Evolutionary conservation across 306 rosid genomes (phyloP), one percentile per base, ranked within the genome.

Genomic region (Quercus bicolor): DNA sequence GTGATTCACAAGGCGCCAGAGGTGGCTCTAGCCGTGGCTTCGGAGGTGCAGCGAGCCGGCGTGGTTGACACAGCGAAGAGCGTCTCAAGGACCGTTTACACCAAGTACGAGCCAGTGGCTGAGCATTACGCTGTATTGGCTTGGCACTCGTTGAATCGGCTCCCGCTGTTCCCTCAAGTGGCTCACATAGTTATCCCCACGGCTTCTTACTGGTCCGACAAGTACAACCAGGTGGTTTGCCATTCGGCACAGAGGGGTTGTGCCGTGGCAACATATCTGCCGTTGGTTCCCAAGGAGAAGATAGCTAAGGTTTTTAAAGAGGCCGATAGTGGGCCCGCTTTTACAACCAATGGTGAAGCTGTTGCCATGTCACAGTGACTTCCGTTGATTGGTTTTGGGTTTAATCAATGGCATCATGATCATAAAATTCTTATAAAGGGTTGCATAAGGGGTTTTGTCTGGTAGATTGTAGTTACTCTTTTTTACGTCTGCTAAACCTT

Each of bases 101-200:
- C 68, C 20, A 75, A 75, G 29, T 87, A 59, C 73, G 80, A 87
- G 60, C 84, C 88, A 37, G 75, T 80, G 78, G 88, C 87, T 1
- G 88, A 86, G 85, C 79, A 77, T 70, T 81, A 72, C 33, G 90
- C 84, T 0, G 88, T 79, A 10, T 56, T 85, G 74, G 86, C 80
- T 54, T 86, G 89, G 89, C 78, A 82, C n/a, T 21, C 73, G 74
- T 51, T 88, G 83, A 88, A 86, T 37, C 85, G 80, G 66, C 84
- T 88, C 16, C 90, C 87, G 3, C 45, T 88, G 20, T 77, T 88
- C 48, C 85, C 84, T 0, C 84, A 79, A 10, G 84, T 80, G 75
- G 83, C 85, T 61, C 88, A 84, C 69, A 77, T 81, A 1, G 73
- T 60, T 59, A 77, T 86, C 29, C 88, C 89, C 10, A 85, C 86